These are phyloP conservation scores for Mycena rosella DNA, from an alignment of 768 basidiomycete species.

Conservation along the genomic window DNA sequence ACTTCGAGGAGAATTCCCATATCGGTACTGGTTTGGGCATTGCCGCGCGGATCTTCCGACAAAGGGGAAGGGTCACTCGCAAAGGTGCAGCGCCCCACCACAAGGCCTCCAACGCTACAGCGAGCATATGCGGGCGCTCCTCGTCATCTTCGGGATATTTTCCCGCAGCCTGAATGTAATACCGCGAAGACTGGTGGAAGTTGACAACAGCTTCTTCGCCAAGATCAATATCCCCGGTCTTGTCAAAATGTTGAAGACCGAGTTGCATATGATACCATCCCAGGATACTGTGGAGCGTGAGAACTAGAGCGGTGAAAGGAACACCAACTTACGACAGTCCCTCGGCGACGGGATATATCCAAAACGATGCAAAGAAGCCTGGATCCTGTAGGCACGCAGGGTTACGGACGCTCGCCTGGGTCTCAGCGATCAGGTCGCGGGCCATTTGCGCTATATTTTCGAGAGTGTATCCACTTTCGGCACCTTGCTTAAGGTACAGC, in stretches of 20 bases:
- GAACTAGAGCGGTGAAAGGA: neutral
- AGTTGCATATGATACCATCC: slow-evolving; percentile 29
- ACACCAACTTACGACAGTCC: slow-evolving; percentile 50
- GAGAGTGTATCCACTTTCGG: slow-evolving; percentile 37
- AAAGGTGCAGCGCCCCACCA: slow-evolving; percentile 37
- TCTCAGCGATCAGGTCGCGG: slow-evolving; percentile 47
- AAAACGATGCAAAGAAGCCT: slow-evolving; percentile 51
- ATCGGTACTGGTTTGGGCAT: slow-evolving; percentile 3
- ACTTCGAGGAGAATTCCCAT: slow-evolving; percentile 21
- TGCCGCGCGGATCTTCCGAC: slow-evolving; percentile 12
- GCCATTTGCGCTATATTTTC: slow-evolving; percentile 49
- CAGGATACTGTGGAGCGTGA: neutral
- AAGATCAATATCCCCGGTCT: neutral
- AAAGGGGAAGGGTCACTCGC: slow-evolving; percentile 23
- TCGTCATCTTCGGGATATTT: slow-evolving; percentile 34
- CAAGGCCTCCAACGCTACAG: slow-evolving; percentile 49
- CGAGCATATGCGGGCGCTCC: slow-evolving; percentile 33
- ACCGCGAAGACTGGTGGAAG: slow-evolving; percentile 12
- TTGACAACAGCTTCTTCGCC: neutral
- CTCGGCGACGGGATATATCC: slow-evolving; percentile 50
- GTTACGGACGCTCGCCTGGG: slow-evolving; percentile 43
- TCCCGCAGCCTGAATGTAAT: slow-evolving; percentile 30
- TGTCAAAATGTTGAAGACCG: slow-evolving; percentile 9
- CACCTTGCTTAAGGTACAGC: slow-evolving; percentile 25
- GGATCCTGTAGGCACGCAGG: slow-evolving; percentile 36